Base-by-base conservation (phyloP, 208 protist species). In the Acanthamoeba royreba region DNA sequence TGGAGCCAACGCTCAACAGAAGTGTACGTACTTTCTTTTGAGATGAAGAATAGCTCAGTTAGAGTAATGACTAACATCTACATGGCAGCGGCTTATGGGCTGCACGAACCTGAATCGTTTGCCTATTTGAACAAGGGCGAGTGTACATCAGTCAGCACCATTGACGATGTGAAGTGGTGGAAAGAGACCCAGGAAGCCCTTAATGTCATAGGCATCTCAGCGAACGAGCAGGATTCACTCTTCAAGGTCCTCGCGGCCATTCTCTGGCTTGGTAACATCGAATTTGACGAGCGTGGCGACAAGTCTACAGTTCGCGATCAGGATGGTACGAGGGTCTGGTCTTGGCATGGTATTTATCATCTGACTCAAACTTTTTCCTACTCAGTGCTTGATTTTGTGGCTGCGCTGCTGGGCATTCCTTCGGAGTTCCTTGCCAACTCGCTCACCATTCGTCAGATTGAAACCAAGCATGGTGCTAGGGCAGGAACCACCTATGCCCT, bases 121-220 rank as follows among this genome's bases (percentile, higher is more conserved):
- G 63, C 93, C 49, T 99, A 98, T 91, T 92, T 98, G 1, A 95
- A 92, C 69, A 90, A 97, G 81, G 96, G 97, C 43, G 94, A 95
- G 31, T 96, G 92, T 58, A 94, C 96, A n/a, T 86, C 92, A 46
- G 96, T 97, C 22, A 89, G 94, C 49, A 95, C 89, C 63, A 92
- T 98, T 4, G 96, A 98, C 79, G 96, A 97, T 66, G 49, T 58
- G 40, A 85, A 95, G 25, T 96, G 97, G 35, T 98, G 93, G 61
- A 3, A 66, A 22, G 96, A 97, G 15, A 94, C 95, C 31, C 87
- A 97, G 9, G 92, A 97, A 5, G 98, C 98, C 28, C 99, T 99
- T 98, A 93, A 97, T 11, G 95, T 97, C 25, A 98, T 99, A 94
- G 97, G 98, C 90, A 92, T 98, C 53, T 52, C 96, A 4, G 47